Base-by-base conservation (phyloP, 345 rosid species). In the Anastatica hierochuntica region DNA sequence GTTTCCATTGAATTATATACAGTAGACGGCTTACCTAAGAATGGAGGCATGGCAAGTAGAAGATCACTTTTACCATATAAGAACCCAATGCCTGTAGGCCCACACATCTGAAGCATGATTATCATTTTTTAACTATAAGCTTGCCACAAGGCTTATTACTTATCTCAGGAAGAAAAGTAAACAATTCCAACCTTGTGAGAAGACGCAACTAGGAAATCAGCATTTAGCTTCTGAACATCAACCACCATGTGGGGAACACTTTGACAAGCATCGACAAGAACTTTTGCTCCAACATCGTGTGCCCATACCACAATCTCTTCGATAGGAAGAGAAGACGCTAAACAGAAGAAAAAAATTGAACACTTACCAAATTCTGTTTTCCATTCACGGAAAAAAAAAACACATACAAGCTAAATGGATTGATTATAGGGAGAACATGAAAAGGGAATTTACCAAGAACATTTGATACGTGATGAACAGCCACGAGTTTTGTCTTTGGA, bases 81-180 rank as follows among this genome's bases (percentile, higher is more conserved):
- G 83, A 90, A 90, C 56, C 98, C 98, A 52, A 90, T 51, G 89
- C 98, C 95, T 88, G 98, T 90, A 76, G 98, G 98, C 78, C 98
- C 96, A 85, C 92, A 88, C 96, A 92, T 92, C 98, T 92, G 98
- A 83, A 84, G 77, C 78, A 90, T 76, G 92, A 60, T 82, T 82
- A 84, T 77, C 82, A 82, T 69, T 69, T 66, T 81, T 74, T 62
- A 70, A 83, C 72, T 73, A 69, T 70, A 61, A 41, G 70, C 74
- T 54, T 21, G 24, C 58, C 72, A 59, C 46, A 57, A 49, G 50
- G 47, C 33, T 61, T 62, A 19, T 42, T 37, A 33, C 42, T 36
- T 27, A 68, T 47, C 29, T 26, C 43, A 35, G 13, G 14, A 41
- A 34, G 50, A 50, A 33, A 30, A 58, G 53, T 46, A 67, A 36